phyloP scores from a whole-genome alignment of 2,329 filamentous ascomycete genomes.

The Venturia asperata region DNA sequence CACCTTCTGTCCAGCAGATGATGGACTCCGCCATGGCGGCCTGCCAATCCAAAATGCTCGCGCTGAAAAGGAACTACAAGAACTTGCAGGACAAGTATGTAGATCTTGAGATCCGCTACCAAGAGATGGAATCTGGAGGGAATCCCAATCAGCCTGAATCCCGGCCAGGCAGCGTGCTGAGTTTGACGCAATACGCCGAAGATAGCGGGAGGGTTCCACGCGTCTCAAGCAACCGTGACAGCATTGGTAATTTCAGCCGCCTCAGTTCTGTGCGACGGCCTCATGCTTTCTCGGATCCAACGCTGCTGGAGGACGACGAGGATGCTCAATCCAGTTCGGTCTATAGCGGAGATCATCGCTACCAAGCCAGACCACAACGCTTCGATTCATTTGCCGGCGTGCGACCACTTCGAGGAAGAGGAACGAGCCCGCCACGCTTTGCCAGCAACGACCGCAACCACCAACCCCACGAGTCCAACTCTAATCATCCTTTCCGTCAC shows the following conservation, averaged over 20 bases:
- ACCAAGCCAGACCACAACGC: slow-evolving; percentile 20
- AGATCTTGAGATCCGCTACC: slow-evolving; percentile 42
- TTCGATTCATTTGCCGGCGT: slow-evolving; percentile 36
- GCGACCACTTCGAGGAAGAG: slow-evolving; percentile 29
- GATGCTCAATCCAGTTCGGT: not conserved
- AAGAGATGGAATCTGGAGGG: slow-evolving; percentile 33
- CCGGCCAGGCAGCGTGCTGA: slow-evolving; percentile 14
- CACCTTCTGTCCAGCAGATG: slow-evolving; percentile 39
- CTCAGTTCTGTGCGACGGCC: slow-evolving; percentile 10
- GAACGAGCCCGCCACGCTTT: slow-evolving; percentile 31
- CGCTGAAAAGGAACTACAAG: slow-evolving; percentile 47
- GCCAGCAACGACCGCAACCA: not conserved
- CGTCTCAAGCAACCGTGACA: not conserved
- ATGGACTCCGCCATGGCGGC: slow-evolving; percentile 44
- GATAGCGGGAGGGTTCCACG: not conserved
- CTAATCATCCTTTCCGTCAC: not conserved
- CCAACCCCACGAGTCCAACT: not conserved
- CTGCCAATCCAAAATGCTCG: slow-evolving; percentile 40
- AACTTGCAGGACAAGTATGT: slow-evolving; percentile 45
- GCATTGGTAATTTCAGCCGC: not conserved
- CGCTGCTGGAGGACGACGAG: not conserved
- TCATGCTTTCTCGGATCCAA: slow-evolving; percentile 20
- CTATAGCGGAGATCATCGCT: not conserved
- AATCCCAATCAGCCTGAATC: not conserved
- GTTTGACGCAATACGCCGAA: slow-evolving; percentile 19